Conservation (phyloP, 192 early-diverging fungal genomes). For the Pilobolus umbonatus region DNA sequence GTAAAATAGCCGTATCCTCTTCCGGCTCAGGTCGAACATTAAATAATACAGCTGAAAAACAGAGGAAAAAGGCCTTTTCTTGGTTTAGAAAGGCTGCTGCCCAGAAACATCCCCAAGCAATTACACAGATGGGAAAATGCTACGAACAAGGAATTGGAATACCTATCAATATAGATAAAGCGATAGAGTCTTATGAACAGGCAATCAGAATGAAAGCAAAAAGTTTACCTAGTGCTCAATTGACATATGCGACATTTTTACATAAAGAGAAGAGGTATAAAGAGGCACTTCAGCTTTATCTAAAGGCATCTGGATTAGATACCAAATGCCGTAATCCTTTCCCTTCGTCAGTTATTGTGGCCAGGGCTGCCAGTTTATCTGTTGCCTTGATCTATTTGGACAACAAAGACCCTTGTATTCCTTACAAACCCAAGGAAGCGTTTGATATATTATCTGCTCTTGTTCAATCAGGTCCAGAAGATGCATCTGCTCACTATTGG, state of each 20-base stretch:
- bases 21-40: not conserved
- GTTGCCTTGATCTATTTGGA: slow-evolving; percentile 28
- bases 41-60: no score
- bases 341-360: not conserved
- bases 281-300: slow-evolving; percentile 25
- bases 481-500: slow-evolving; percentile 31
- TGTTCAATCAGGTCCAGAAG: slow-evolving; percentile 6
- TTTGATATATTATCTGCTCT: slow-evolving; percentile 26
- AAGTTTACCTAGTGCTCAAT: slow-evolving; percentile 18
- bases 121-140: slow-evolving; percentile 27
- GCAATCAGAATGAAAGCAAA: slow-evolving; percentile 15
- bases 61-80: slow-evolving; percentile 18
- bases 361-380: slow-evolving; percentile 18
- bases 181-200: slow-evolving; percentile 24
- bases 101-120: slow-evolving; percentile 22
- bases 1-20: not conserved
- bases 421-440: slow-evolving; percentile 16
- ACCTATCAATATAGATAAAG: slow-evolving; percentile 16
- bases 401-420: slow-evolving; percentile 17
- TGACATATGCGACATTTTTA: slow-evolving; percentile 25
- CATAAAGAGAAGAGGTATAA: slow-evolving; percentile 20
- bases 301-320: slow-evolving; percentile 1
- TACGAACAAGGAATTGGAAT: slow-evolving; percentile 36
- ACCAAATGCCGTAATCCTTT: not conserved
- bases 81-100: slow-evolving; percentile 39